Evolutionary conservation across 2,329 filamentous ascomycete species (phyloP), one percentile per base, ranked within the genome.

Genomic region (Aspergillus sp.): DNA sequence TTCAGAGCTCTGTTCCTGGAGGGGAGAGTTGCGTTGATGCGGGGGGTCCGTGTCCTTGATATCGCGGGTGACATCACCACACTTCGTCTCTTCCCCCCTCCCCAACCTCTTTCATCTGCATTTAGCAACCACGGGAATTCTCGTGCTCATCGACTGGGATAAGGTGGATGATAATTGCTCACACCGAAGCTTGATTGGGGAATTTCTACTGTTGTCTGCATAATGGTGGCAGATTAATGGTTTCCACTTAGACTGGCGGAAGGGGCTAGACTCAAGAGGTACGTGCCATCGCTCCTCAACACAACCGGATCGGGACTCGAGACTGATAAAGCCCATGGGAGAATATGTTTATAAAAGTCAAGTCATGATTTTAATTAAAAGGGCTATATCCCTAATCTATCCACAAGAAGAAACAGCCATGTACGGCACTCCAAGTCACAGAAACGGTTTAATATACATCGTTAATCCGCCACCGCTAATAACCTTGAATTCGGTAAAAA

Each of bases 41-140:
- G 37, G 45, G 45, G 46, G 45, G 45, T 49, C 53, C 53, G 52
- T 48, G 52, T 48, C 33, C 44, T 47, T 35, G 19, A 46, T 46
- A 51, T 51, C 48, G 23, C 48, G 55, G 44, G 57, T 60, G 58
- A 60, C 58, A 60, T 60, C 58, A 60, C 58, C 40, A 37, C 17
- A 31, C 27, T 31, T 31, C 27, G 27, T 9, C 27, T 11, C 23
- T 31, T 31, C 9, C 3, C 27, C 27, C 27, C 27, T 19, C 21
- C 45, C 50, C 50, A 37, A 44, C 57, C 43, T 40, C 19, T 23
- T 9, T 44, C 37, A 37, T 45, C 53, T 24, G 50, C 19, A 52
- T 19, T n/a, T 40, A 37, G 44, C 41, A 27, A 43, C 14, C 31
- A 44, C 24, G 40, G 17, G 27, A n/a, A 44, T 45, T 14, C 6